Base-by-base conservation (phyloP, 495 filamentous ascomycete species). In the Sordaria brevicollis region DNA sequence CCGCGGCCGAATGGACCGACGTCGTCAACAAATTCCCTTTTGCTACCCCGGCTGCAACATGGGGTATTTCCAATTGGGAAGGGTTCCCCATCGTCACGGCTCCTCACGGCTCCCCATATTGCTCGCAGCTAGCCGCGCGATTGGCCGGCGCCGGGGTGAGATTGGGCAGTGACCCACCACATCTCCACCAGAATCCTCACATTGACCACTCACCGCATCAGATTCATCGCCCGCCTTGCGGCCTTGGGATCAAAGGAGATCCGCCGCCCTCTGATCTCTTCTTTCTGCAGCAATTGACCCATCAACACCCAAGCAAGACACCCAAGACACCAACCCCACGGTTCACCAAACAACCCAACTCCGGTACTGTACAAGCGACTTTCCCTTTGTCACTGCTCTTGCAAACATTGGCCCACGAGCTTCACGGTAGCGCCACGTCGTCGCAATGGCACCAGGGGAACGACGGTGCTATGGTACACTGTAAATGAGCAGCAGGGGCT, bases 351-450 rank as follows among this genome's bases (percentile, higher is more conserved):
- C 13, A 31, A 31, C 49, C 49, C 49, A 62, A 31, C 80, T 74
- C 67, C 39, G 68, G 73, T 67, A n/a, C n/a, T n/a, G n/a, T n/a
- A 62, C 5, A 31, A 62, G 49, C 49, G 25, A 62, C 25, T 31
- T 62, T 33, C 49, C 29, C 49, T 62, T 31, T 31, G 49, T 62
- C 49, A 62, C 49, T 31, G 49, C 11, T 62, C 49, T 31, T 31
- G 8, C 25, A 7, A 62, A 74, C 74, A 81, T 80, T 81, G 81
- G 82, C 71, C 71, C 76, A 76, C 69, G 65, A 38, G 71, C 73
- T 67, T 75, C 25, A 77, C 71, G 83, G 76, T 83, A 79, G 83
- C 79, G 83, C 84, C 84, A 86, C 84, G 84, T 85, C 84, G 84
- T 85, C 81, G 82, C 80, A 79, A 79, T 69, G 73, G 75, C 76